Evolutionary conservation across 1,139 yeast species (phyloP).

Genomic region (Casaregolazyma suthepensis): DNA sequence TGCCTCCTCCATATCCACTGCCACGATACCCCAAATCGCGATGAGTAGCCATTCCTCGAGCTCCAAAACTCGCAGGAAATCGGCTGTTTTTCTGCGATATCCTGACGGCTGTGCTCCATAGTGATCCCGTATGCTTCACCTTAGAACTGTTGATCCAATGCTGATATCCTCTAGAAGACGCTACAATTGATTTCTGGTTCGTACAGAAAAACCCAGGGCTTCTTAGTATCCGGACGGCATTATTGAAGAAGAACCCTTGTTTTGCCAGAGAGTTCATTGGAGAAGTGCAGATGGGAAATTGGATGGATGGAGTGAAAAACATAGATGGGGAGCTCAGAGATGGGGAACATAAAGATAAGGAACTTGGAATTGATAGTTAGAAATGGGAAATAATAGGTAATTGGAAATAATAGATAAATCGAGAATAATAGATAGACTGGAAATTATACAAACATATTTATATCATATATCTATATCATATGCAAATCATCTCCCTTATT

Average conservation of each 20-base stretch:
- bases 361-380: too few relatives aligned
- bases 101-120: not conserved
- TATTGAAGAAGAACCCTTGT: not conserved
- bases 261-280: not conserved
- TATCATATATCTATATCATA: too few relatives aligned
- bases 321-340: too few relatives aligned
- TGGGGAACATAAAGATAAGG: too few relatives aligned
- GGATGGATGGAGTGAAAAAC: not conserved
- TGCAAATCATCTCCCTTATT: not conserved
- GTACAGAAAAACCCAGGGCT: not conserved
- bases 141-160: not conserved
- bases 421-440: too few relatives aligned
- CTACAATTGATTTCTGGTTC: not conserved
- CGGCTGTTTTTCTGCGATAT: not conserved
- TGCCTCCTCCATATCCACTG: slow-evolving; percentile 13
- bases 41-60: slow-evolving; percentile 22
- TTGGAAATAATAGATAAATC: too few relatives aligned
- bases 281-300: not conserved
- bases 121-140: not conserved
- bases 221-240: not conserved
- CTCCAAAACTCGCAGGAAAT: not conserved
- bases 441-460: too few relatives aligned
- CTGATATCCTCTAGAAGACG: not conserved
- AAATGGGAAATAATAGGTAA: too few relatives aligned
- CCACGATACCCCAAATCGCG: slow-evolving; percentile 18